Evolutionary conservation across 139 green algal genomes (phyloP), one percentile per base, ranked within the genome.

Genomic region (Picochlorum sp.): DNA sequence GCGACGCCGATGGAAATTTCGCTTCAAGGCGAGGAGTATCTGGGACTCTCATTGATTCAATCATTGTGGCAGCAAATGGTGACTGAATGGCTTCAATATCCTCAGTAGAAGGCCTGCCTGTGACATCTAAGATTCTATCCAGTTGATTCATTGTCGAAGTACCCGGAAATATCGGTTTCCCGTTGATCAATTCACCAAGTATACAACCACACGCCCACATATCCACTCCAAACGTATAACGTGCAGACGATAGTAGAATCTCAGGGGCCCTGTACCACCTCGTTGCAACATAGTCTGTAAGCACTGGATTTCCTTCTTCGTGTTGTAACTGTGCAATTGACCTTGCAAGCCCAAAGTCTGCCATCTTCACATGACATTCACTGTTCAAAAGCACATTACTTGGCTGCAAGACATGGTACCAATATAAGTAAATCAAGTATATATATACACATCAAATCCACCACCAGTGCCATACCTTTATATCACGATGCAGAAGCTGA

Each of bases 211-310:
- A 85, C 28, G 82, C 90, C 93, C 93, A 99, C 84, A 98, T 95
- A 77, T 99, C 93, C 16, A 98, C 91, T 8, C 90, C 93, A 61
- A 76, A 90, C 4, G 89, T 97, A 81, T 99, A 99, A 26, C 89
- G 84, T 8, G 82, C 83, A 30, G 76, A 91, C 9, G 85, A 89
- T 29, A 99, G 75, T 50, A 99, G 77, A 58, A 98, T 96, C 75
- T 99, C 93, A 5, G 93, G 93, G 0, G 93, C 91, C 7, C 93
- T 73, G 72, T 96, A 95, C 89, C 83, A 95, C 8, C 92, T 79
- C 1, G 93, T 99, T n/a, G 94, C 93, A 29, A 98, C 93, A 64
- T 98, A 98, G 75, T 99, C 93, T 16, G 93, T 97, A 22, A 99
- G 78, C 50, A 96, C 70, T 22, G 80, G 73, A 24, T 70, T 69